Evolutionary conservation across 495 filamentous ascomycete genomes (phyloP).

Genomic region (Aspergillus olivimuriae): DNA sequence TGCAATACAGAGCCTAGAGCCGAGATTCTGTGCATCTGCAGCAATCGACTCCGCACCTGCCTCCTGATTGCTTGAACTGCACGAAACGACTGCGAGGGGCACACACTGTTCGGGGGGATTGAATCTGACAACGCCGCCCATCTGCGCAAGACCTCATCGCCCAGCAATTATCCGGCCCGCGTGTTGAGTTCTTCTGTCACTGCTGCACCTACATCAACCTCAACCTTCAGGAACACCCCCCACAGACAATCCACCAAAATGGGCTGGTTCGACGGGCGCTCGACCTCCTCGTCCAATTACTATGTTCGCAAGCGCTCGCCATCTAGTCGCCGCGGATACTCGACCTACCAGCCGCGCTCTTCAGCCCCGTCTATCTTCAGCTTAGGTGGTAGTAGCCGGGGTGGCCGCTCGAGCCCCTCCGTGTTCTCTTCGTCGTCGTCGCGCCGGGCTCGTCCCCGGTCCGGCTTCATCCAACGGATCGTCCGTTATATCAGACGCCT

Average conservation of each 20-base stretch:
- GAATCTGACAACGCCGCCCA: no score
- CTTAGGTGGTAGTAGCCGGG: conserved; percentile 29
- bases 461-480: conserved; percentile 65
- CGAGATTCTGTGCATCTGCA: conserved; percentile 26
- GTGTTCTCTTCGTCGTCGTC: conserved; percentile 55
- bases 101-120: conserved; percentile 4
- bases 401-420: conserved; percentile 35
- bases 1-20: conserved; percentile 27
- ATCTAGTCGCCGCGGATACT: conserved; percentile 32
- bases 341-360: conserved; percentile 31
- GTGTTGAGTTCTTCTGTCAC: no score
- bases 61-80: conserved; percentile 15
- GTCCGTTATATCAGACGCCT: conserved; percentile 64
- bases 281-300: conserved; percentile 21
- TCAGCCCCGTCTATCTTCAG: conserved; percentile 49
- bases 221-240: no score
- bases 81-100: conserved; percentile 4
- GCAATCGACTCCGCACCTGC: conserved; percentile 18
- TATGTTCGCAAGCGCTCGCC: conserved; percentile 34
- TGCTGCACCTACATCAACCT: no score
- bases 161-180: no score
- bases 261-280: conserved; percentile 45
- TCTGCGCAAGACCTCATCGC: no score
- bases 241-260: conserved; percentile 21
- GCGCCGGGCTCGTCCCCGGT: conserved; percentile 61